Conservation (phyloP, 2,329 filamentous ascomycete genomes). For the Paecilomyces sp. region DNA sequence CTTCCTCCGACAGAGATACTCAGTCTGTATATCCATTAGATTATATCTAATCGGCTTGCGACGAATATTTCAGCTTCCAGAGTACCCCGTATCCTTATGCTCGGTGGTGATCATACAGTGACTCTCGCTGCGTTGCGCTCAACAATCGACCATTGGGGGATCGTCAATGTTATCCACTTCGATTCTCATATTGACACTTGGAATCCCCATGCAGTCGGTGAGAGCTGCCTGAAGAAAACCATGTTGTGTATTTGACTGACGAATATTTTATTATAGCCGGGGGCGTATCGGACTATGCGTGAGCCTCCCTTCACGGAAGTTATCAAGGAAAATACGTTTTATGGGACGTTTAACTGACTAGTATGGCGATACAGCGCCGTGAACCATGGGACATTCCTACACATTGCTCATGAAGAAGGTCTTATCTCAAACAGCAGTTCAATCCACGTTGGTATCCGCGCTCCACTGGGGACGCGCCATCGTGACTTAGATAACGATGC, state of each 20-base stretch:
- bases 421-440: slow-evolving; percentile 50
- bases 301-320: neutral
- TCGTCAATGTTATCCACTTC: slow-evolving; percentile 46
- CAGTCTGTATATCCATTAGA: slow-evolving; percentile 3
- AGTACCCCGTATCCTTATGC: slow-evolving; percentile 40
- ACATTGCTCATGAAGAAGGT: slow-evolving; percentile 56
- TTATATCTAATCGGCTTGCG: slow-evolving; percentile 20
- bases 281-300: neutral
- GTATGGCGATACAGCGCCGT: slow-evolving; percentile 34
- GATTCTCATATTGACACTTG: slow-evolving; percentile 46
- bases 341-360: neutral
- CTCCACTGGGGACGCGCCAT: slow-evolving; percentile 43
- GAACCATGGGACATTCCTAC: slow-evolving; percentile 57
- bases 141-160: slow-evolving; percentile 41
- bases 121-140: slow-evolving; percentile 42
- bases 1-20: no score
- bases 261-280: neutral
- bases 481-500: slow-evolving; percentile 50
- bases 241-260: neutral
- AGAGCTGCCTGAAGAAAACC: slow-evolving; percentile 3
- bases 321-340: neutral
- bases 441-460: slow-evolving; percentile 56
- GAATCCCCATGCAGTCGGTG: slow-evolving; percentile 46
- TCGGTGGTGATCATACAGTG: slow-evolving; percentile 46
- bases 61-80: slow-evolving; percentile 40